Base-by-base conservation (phyloP, 257 asterid genomes). In the Ophiorrhiza pumila region DNA sequence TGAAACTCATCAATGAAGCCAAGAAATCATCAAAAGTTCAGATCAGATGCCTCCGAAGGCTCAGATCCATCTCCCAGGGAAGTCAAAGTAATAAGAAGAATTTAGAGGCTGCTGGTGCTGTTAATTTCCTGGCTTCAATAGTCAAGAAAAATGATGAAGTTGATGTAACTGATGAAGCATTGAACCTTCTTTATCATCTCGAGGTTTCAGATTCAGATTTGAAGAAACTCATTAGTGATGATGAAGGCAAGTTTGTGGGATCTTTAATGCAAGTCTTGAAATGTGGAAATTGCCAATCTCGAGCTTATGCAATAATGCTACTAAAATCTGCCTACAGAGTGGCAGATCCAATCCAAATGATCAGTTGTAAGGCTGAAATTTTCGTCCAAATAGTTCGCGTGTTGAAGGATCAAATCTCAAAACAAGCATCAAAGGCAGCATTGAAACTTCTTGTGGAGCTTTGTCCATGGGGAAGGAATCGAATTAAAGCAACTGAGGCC, bases 381-480 rank as follows among this genome's bases (percentile, higher is more conserved):
- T 85, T 85, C 78, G 34, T 20, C 53, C 80, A 64, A 27, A 45
- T 80, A 13, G 83, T 83, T 11, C 65, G 34, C 25, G 42, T 85
- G 45, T 2, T 91, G 23, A 64, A 35, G 1, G 90, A 85, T 25
- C 73, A 71, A 4, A 71, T 83, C 80, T 86, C 93, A 0, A 62
- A 22, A 13, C 81, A 77, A 59, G 83, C 85, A 12, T 74, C 89
- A 0, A 90, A 84, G 45, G 80, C 85, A 1, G 91, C 93, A 65
- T 66, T 83, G 63, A 86, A 84, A 83, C 77, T 91, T 14, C 88
- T 91, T 0, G 35, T 82, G 25, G 87, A 84, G 68, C 71, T 87
- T 0, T 85, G 88, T 43, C 93, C 89, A 14, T 88, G 90, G 93
- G 96, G 96, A 5, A 79, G 86, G 35, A 91, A 91, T 65, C 74